Base-by-base conservation (phyloP, 2,329 filamentous ascomycete species). In the Canariomyces notabilis region DNA sequence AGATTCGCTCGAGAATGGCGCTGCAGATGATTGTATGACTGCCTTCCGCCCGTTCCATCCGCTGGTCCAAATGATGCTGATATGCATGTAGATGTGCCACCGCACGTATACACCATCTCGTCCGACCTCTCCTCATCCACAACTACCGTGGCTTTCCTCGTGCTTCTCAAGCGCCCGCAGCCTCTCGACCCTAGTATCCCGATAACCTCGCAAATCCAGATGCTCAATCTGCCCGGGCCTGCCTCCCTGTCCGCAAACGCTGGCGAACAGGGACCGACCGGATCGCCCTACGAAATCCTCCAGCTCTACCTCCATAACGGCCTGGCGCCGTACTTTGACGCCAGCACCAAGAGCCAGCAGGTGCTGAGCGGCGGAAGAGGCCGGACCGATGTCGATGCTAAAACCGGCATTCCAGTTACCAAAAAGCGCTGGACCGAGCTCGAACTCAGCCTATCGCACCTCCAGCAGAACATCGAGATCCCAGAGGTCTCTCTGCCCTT, bases 401-500 rank as follows among this genome's bases (percentile, higher is more conserved):
- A 95, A 71, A 95, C 89, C 15, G 93, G 93, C 50, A 90, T 98
- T 52, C 89, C 93, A 14, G 89, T 91, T n/a, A 91, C 93, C 16
- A 95, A 95, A 75, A 95, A 95, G 78, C 88, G 89, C 61, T 84
- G 97, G 65, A 93, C 91, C 41, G 94, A 99, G 65, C 71, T 99
- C 57, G 90, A 95, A 65, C 76, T 95, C 58, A 93, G 86, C 57
- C 72, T 99, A 60, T 77, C 89, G 48, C 91, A 98, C 61, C 75
- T 98, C 44, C 90, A 96, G 67, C 90, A 98, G 67, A 97, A 98
- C 67, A 89, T 95, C 46, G 94, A 98, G 67, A 97, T 99, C 43
- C 93, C 93, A 16, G 89, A 95, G 59, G 78, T 97, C 42, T 85
- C 87, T 15, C 73, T 99, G 52, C 83, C 87, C 9, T 84, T 96